Base-by-base conservation (phyloP, 2,329 filamentous ascomycete species). In the Phialemoniopsis sp. region DNA sequence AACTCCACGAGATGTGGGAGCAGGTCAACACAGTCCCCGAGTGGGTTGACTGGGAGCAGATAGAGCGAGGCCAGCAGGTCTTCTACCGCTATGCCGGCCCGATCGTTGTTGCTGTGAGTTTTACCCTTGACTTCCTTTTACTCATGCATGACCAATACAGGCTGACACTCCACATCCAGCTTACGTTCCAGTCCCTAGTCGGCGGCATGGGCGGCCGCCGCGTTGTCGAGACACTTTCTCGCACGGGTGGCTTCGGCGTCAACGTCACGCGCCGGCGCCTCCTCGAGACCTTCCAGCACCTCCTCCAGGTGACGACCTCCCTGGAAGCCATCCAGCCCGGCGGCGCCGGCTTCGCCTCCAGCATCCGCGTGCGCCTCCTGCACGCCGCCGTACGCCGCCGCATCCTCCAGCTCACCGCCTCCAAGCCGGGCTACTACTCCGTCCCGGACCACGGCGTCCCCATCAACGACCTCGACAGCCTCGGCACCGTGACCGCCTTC, bases 41-140 rank as follows among this genome's bases (percentile, higher is more conserved):
- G 1, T 90, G 85, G 85, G 86, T 90, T 3, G 79, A 89, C 55
- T 90, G 85, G 85, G 73, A 74, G 3, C 84, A 89, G 54, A 82
- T 91, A 40, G 68, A 73, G 43, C 70, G 86, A 51, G 87, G 86
- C 0, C 86, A 91, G 55, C 77, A 85, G 48, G 76, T 89, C 1
- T 88, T 89, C 53, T 89, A 87, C 57, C 77, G 86, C 29, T 90
- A 89, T 57, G 84, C 78, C 14, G 80, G 78, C 0, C 77, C 83
- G 1, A 75, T 76, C 16, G 59, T 89, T 15, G 84, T 80, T 8
- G 79, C 66, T 9, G 70, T 82, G 34, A 75, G 79, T 9, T 85
- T 81, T 53, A 73, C 13, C 30, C 13, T 8, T n/a, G 15, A 16
- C 7, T n/a, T 9, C 9, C 28, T 29, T 29, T 9, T 29, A 9